A percentile compares a stretch with the other conserved stretches of the same genome.
phyloP scores from a whole-genome alignment of 768 basidiomycete species.

The Tylopilus plumbeoviolaceoides region DNA sequence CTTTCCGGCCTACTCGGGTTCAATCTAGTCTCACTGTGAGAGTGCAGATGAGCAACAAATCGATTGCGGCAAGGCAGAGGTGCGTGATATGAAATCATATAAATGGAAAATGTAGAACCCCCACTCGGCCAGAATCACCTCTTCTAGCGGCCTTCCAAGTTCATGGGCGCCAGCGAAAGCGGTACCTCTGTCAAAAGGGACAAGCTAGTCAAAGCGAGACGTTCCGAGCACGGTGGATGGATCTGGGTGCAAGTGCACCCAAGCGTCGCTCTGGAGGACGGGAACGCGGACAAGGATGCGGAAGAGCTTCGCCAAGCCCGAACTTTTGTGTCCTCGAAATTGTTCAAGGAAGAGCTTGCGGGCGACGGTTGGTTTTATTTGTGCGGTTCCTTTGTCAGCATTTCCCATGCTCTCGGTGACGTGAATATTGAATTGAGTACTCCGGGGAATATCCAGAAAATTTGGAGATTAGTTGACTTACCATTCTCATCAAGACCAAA shows the following conservation, averaged over 20 bases:
- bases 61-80: background rate
- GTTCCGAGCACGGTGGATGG: slow-evolving; percentile 30
- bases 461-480: too few species aligned
- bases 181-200: slow-evolving; percentile 54
- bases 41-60: background rate
- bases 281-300: slow-evolving; percentile 94
- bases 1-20: too few species aligned
- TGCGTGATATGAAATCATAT: background rate
- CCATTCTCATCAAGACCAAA: too few species aligned
- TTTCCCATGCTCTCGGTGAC: slow-evolving; percentile 32
- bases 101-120: slow-evolving; percentile 32
- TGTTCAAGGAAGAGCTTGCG: slow-evolving; percentile 45
- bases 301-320: slow-evolving; percentile 79
- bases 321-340: slow-evolving; percentile 88
- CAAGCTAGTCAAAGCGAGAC: slow-evolving; percentile 44
- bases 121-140: slow-evolving; percentile 28
- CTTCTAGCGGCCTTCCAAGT: slow-evolving; percentile 35
- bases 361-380: slow-evolving; percentile 16
- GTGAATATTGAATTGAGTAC: too few species aligned
- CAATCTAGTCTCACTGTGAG: too few species aligned
- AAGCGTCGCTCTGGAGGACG: slow-evolving; percentile 68
- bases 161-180: slow-evolving; percentile 75
- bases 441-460: too few species aligned
- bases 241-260: slow-evolving; percentile 35
- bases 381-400: slow-evolving; percentile 39